Evolutionary conservation across 2,329 filamentous ascomycete genomes (phyloP).

Genomic region (Penicillium sp.): DNA sequence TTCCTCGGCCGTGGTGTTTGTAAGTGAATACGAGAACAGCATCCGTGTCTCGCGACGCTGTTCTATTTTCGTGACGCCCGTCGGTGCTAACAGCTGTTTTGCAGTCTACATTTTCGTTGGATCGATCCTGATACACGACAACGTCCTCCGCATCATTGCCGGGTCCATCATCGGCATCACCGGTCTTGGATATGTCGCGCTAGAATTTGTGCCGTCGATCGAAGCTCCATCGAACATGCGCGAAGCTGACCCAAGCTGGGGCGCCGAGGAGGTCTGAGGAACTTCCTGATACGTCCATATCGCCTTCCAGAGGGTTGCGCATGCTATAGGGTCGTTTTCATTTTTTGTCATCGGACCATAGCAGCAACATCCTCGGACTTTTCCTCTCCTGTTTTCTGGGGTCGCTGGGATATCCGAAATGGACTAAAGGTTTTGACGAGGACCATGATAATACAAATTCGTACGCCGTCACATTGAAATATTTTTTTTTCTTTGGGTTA

Average conservation of each 20-base stretch:
- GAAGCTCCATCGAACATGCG: constrained; percentile 80
- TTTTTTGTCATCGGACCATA: too few species aligned
- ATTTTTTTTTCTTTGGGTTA: not conserved
- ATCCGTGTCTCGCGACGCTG: not conserved
- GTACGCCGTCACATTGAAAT: not conserved
- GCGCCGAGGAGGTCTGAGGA: constrained; percentile 68
- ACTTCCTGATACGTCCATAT: not conserved
- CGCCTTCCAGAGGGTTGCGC: not conserved
- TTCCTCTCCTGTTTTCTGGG: not conserved
- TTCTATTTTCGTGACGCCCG: not conserved
- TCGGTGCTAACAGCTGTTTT: not conserved
- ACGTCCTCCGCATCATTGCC: constrained; percentile 66
- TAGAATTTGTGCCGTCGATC: constrained; percentile 75
- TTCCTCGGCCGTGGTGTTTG: constrained; percentile 93
- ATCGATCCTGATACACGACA: constrained; percentile 70
- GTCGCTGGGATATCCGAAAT: not conserved
- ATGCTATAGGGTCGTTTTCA: not conserved
- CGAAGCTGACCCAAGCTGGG: constrained; percentile 71
- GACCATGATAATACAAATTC: not conserved
- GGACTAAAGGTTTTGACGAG: not conserved
- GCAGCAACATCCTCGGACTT: too few species aligned
- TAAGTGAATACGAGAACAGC: constrained; percentile 50
- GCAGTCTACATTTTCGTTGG: constrained; percentile 95
- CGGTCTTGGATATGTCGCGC: constrained; percentile 71
- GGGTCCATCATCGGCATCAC: constrained; percentile 73